These are phyloP conservation scores for Vaccinium myrtillus DNA, from an alignment of 148 eudicot species.

Conservation along the genomic window DNA sequence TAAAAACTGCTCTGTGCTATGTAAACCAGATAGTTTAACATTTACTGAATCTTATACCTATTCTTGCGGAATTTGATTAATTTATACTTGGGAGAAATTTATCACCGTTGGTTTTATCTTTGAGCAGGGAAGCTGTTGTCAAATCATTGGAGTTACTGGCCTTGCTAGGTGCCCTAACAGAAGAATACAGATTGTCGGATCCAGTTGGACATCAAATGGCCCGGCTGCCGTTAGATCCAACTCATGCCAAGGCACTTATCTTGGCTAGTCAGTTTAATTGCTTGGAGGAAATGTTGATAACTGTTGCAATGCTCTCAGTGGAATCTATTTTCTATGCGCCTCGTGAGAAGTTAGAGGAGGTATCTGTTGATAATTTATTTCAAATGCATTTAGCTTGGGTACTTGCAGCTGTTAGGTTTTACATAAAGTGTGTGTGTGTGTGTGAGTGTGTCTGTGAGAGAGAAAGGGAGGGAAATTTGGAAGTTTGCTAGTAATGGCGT, in stretches of 20 bases:
- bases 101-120: not conserved
- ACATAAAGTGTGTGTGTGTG: not conserved
- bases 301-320: conserved; percentile 91
- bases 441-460: not conserved
- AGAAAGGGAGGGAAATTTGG: not conserved
- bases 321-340: conserved; percentile 86
- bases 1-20: not conserved
- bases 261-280: conserved; percentile 77
- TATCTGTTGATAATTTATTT: conserved; percentile 25
- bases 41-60: not conserved
- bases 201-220: conserved; percentile 94
- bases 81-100: not conserved
- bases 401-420: not conserved
- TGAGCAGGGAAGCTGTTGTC: conserved; percentile 65
- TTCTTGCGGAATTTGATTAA: not conserved
- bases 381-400: not conserved
- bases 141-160: conserved; percentile 71
- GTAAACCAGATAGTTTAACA: not conserved
- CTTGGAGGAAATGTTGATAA: conserved; percentile 91
- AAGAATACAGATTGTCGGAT: conserved; percentile 75
- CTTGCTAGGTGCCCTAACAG: conserved; percentile 88
- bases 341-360: conserved; percentile 92
- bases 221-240: conserved; percentile 81
- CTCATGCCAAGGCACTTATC: conserved; percentile 78
- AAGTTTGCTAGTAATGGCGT: too few relatives aligned